Conservation (phyloP, 2,329 filamentous ascomycete species). For the Cladosporium phlei region DNA sequence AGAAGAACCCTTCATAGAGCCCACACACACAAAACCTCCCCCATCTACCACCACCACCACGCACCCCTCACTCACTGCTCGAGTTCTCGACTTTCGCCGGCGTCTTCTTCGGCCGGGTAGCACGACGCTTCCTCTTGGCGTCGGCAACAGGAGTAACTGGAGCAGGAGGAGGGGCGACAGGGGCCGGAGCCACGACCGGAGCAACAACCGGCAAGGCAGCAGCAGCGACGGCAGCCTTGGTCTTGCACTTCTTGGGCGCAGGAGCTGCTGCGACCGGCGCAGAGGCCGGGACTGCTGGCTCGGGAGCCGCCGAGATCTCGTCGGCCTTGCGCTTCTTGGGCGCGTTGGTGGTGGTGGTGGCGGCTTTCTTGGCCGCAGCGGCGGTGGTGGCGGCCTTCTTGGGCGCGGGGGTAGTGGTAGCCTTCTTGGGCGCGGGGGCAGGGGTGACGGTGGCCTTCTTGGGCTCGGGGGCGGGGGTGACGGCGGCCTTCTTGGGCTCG, state of each 20-base stretch:
- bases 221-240: too few relatives aligned
- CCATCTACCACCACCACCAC: not conserved
- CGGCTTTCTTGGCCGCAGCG: not conserved
- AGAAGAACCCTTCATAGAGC: too few relatives aligned
- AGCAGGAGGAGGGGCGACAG: not conserved
- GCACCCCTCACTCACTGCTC: not conserved
- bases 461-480: too few relatives aligned
- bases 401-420: not conserved
- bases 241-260: too few relatives aligned
- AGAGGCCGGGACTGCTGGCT: not conserved
- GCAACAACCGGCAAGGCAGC: too few relatives aligned
- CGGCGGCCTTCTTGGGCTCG: too few relatives aligned
- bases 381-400: not conserved
- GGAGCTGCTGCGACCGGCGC: not conserved
- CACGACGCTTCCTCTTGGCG: not conserved
- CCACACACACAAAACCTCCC: too few relatives aligned
- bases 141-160: not conserved
- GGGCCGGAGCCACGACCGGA: not conserved
- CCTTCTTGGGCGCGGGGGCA: not conserved
- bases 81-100: not conserved
- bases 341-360: not conserved
- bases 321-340: conserved; percentile 5
- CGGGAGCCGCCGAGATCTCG: not conserved
- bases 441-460: not conserved
- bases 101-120: not conserved